A percentile compares a stretch with the other conserved stretches of the same genome.
These are phyloP conservation scores for Mucor piriformis DNA, from an alignment of 371 early-diverging fungal species.

Conservation along the genomic window DNA sequence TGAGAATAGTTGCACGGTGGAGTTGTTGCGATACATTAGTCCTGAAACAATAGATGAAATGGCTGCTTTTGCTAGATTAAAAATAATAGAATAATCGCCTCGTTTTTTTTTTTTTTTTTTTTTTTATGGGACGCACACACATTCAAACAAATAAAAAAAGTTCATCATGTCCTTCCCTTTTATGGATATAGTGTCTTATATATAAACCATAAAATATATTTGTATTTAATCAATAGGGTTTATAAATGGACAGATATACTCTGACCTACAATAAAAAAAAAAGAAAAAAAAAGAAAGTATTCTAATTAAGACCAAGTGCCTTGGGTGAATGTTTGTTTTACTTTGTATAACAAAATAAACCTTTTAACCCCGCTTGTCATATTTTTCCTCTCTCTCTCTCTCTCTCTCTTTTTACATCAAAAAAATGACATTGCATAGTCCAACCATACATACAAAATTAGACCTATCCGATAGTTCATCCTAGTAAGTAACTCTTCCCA, in stretches of 20 bases:
- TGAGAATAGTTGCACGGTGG: constrained; percentile 30
- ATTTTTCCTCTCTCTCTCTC: not conserved
- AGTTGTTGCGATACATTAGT: constrained; percentile 20
- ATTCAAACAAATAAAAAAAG: too few species aligned
- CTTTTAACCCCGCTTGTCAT: too few species aligned
- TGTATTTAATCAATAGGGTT: too few species aligned
- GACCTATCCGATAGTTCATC: constrained; percentile 25
- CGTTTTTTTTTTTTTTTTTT: not conserved
- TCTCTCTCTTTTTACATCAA: not conserved
- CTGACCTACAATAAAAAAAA: too few species aligned
- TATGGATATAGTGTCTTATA: too few species aligned
- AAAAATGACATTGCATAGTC: not conserved
- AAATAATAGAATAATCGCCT: not conserved
- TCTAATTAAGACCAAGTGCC: too few species aligned
- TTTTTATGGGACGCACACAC: too few species aligned
- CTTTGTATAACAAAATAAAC: too few species aligned
- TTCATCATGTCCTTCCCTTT: too few species aligned
- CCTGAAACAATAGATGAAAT: constrained; percentile 22
- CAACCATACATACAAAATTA: constrained; percentile 2
- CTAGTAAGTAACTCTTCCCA: constrained; percentile 27
- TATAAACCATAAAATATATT: too few species aligned
- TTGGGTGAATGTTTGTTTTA: constrained; percentile 8
- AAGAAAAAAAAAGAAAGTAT: too few species aligned
- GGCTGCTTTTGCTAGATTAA: constrained; percentile 15
- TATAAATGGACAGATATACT: too few species aligned